phyloP scores from a whole-genome alignment of 306 rosid species.

The Castanea mollissima region DNA sequence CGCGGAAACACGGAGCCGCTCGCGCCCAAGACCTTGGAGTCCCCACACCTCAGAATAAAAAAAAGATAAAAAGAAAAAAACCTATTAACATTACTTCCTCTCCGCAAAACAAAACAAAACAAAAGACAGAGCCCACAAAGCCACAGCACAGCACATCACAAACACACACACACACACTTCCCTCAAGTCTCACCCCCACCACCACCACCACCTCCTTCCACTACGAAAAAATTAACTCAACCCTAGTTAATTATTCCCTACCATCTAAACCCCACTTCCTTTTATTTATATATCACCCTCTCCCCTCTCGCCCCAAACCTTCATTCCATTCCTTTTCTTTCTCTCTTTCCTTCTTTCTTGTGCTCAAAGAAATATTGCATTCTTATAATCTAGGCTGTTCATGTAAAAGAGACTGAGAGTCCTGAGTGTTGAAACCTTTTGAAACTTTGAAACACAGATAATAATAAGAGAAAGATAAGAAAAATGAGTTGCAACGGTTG shows the following conservation, averaged over 20 bases:
- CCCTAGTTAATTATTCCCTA: slow-evolving; percentile 37
- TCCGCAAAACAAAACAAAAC: not conserved
- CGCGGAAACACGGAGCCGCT: slow-evolving; percentile 99
- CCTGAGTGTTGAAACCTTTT: not conserved
- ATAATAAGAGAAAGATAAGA: too few species aligned
- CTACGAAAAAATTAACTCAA: slow-evolving; percentile 31
- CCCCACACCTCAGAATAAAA: slow-evolving; percentile 20
- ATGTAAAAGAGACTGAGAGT: slow-evolving; percentile 26
- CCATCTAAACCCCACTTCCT: not conserved
- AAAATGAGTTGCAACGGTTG: slow-evolving; percentile 98
- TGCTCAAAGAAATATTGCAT: slow-evolving; percentile 11
- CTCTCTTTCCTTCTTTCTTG: slow-evolving; percentile 17
- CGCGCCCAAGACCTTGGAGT: slow-evolving; percentile 84
- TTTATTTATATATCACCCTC: slow-evolving; percentile 36
- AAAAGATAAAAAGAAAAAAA: too few species aligned
- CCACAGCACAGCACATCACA: too few species aligned
- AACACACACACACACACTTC: not conserved
- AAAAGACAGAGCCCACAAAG: too few species aligned
- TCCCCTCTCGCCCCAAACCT: not conserved
- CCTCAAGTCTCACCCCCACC: not conserved
- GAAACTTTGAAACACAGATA: too few species aligned
- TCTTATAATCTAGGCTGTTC: not conserved
- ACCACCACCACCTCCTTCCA: not conserved
- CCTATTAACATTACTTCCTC: not conserved
- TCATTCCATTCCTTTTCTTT: slow-evolving; percentile 24